These are phyloP conservation scores for Sisymbrium altissimum DNA, from an alignment of 345 rosid genomes.

Conservation along the genomic window DNA sequence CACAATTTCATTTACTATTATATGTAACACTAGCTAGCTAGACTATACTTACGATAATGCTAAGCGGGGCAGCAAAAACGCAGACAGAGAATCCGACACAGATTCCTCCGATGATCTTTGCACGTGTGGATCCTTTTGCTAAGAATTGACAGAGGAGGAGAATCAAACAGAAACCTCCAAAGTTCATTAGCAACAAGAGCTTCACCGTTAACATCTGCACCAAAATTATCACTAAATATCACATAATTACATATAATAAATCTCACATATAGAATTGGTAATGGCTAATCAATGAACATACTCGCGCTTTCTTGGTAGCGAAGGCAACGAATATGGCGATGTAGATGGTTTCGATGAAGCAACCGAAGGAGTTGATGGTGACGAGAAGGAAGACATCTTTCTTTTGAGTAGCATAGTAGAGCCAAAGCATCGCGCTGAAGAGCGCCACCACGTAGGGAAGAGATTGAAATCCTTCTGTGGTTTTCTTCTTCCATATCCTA, in stretches of 20 bases:
- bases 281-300: conserved; percentile 22
- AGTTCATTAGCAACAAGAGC: conserved; percentile 44
- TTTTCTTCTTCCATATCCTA: conserved; percentile 61
- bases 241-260: neutral
- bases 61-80: conserved; percentile 64
- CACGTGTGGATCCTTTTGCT: conserved; percentile 41
- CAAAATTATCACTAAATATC: neutral
- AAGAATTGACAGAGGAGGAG: conserved; percentile 46
- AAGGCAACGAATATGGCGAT: conserved; percentile 49
- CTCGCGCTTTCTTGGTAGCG: conserved; percentile 54
- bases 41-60: conserved; percentile 46
- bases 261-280: neutral
- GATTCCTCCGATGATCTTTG: conserved; percentile 51
- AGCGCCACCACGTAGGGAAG: conserved; percentile 61
- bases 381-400: conserved; percentile 57
- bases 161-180: conserved; percentile 47
- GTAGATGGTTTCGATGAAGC: conserved; percentile 60
- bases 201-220: conserved; percentile 50
- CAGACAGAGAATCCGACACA: conserved; percentile 46
- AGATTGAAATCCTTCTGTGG: conserved; percentile 74
- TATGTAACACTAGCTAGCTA: neutral
- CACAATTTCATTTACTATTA: neutral
- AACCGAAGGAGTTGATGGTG: conserved; percentile 61
- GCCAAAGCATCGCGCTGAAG: conserved; percentile 66
- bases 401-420: conserved; percentile 61